Conservation (phyloP, 2,329 filamentous ascomycete species). For the Tolypocladium sp. region DNA sequence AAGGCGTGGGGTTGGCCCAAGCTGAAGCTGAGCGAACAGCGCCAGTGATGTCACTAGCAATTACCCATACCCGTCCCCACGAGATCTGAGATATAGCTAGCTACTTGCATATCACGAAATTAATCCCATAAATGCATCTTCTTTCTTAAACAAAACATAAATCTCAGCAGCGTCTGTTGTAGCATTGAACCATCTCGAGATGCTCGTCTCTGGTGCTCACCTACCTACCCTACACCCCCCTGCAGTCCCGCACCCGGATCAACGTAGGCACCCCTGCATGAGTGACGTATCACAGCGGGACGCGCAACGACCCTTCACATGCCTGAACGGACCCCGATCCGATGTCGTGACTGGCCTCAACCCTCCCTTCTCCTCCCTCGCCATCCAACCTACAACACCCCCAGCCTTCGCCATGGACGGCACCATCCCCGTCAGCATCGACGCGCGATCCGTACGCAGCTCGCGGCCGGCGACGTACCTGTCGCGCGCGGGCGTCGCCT, state of each 20-base stretch:
- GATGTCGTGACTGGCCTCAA: background rate
- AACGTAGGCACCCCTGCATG: background rate
- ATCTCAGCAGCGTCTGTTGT: background rate
- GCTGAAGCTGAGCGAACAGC: background rate
- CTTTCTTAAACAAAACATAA: background rate
- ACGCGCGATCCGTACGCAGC: slow-evolving; percentile 1
- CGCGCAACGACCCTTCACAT: background rate
- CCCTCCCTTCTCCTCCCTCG: background rate
- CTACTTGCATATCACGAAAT: no score
- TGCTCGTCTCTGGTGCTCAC: background rate
- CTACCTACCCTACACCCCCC: background rate
- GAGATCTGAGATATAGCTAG: background rate
- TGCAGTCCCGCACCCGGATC: no score
- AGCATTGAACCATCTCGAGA: background rate
- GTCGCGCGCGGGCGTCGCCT: slow-evolving; percentile 33
- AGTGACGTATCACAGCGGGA: background rate
- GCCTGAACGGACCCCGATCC: background rate
- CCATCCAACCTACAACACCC: background rate
- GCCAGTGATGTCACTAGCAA: background rate
- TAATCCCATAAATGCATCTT: no score
- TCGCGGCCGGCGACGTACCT: slow-evolving; percentile 31
- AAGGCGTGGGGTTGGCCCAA: background rate
- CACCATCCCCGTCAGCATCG: slow-evolving; percentile 4
- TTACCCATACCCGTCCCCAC: background rate
- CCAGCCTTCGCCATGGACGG: slow-evolving; percentile 2